phyloP scores from a whole-genome alignment of 441 rosid genomes.

The Capsella rubella region DNA sequence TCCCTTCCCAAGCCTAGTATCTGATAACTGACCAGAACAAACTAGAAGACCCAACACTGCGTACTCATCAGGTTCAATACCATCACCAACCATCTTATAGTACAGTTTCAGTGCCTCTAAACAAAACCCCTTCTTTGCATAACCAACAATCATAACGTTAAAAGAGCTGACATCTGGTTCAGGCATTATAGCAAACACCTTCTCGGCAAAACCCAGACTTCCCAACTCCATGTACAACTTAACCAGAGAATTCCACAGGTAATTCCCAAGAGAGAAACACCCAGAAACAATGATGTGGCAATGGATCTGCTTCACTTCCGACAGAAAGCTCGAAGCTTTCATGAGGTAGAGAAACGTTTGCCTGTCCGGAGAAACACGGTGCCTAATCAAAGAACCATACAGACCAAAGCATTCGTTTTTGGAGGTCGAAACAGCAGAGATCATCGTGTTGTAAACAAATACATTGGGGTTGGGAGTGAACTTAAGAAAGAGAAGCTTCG shows the following conservation, averaged over 20 bases:
- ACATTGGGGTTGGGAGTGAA: slow-evolving; percentile 59
- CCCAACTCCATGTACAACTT: slow-evolving; percentile 51
- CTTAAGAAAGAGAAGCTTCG: slow-evolving; percentile 49
- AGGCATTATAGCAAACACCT: slow-evolving; percentile 49
- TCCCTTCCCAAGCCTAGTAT: slow-evolving; percentile 50
- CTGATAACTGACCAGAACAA: slow-evolving; percentile 53
- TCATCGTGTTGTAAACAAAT: slow-evolving; percentile 59
- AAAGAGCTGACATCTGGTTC: slow-evolving; percentile 54
- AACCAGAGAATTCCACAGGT: slow-evolving; percentile 46
- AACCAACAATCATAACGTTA: slow-evolving; percentile 52
- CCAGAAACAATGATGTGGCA: slow-evolving; percentile 56
- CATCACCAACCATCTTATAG: slow-evolving; percentile 48
- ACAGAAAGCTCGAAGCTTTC: slow-evolving; percentile 38
- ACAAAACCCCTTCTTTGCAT: slow-evolving; percentile 56
- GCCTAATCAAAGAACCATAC: slow-evolving; percentile 54
- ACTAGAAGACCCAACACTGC: slow-evolving; percentile 54
- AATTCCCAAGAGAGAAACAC: slow-evolving; percentile 40
- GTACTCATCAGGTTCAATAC: slow-evolving; percentile 56
- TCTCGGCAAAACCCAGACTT: slow-evolving; percentile 45
- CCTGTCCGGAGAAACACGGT: slow-evolving; percentile 52
- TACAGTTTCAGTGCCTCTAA: slow-evolving; percentile 53
- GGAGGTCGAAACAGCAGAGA: slow-evolving; percentile 48
- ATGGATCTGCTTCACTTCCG: slow-evolving; percentile 60
- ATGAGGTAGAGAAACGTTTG: slow-evolving; percentile 54
- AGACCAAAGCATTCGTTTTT: slow-evolving; percentile 40